A percentile compares a stretch with the other conserved stretches of the same genome.
These are phyloP conservation scores for Lathyrus oleraceus DNA, from an alignment of 306 rosid species.

Conservation along the genomic window DNA sequence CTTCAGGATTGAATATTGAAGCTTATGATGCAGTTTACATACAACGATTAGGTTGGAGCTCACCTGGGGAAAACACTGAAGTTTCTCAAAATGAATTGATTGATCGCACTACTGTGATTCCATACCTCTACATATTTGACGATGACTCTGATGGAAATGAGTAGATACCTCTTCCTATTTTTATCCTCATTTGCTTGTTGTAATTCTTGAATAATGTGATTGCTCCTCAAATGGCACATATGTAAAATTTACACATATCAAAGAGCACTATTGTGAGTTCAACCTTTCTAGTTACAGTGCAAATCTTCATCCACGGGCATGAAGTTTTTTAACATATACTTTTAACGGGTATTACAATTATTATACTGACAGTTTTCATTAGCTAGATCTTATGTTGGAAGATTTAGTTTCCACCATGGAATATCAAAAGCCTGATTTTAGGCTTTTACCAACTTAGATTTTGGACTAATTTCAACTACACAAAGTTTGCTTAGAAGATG, in stretches of 20 bases:
- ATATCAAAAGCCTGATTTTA: not conserved
- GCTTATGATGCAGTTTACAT: slow-evolving; percentile 81
- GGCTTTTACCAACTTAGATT: not conserved
- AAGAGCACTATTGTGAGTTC: not conserved
- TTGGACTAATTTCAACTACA: not conserved
- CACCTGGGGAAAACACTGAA: slow-evolving; percentile 47
- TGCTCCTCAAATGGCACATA: not conserved
- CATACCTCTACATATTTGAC: slow-evolving; percentile 67
- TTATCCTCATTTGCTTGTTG: not conserved
- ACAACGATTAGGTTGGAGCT: slow-evolving; percentile 81
- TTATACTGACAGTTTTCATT: not conserved
- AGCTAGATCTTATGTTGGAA: not conserved
- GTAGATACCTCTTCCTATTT: slow-evolving; percentile 24
- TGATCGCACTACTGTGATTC: slow-evolving; percentile 52
- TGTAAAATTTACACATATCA: not conserved
- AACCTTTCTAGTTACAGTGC: not conserved
- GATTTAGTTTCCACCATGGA: not conserved
- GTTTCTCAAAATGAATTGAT: slow-evolving; percentile 42
- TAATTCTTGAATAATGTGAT: slow-evolving; percentile 9
- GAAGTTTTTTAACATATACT: not conserved
- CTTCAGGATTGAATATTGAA: slow-evolving; percentile 82
- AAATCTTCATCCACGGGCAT: not conserved
- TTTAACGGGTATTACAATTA: not conserved
- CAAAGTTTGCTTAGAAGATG: not conserved
- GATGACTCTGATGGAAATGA: slow-evolving; percentile 61